phyloP scores from a whole-genome alignment of 345 rosid species.

The Populus davidiana region DNA sequence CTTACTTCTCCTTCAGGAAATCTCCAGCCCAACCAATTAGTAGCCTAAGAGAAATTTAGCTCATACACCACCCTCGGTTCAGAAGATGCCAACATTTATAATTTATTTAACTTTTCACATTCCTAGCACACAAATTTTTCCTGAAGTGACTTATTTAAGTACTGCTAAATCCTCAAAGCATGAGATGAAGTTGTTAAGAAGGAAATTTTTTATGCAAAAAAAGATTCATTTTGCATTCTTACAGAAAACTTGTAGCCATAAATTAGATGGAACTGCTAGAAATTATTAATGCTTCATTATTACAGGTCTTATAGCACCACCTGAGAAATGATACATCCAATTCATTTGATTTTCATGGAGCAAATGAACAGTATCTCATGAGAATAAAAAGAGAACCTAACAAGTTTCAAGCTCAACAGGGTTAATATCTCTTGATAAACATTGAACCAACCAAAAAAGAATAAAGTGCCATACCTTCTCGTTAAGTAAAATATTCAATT shows the following conservation, averaged over 20 bases:
- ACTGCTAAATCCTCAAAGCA: background rate
- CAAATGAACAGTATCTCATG: background rate
- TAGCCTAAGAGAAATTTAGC: too few species aligned
- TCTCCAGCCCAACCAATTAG: too few species aligned
- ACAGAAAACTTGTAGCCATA: background rate
- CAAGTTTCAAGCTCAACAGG: background rate
- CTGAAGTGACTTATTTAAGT: background rate
- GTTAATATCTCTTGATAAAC: background rate
- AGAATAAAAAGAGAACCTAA: background rate
- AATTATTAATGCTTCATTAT: too few species aligned
- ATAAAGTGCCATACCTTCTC: constrained; percentile 54
- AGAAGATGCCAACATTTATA: too few species aligned
- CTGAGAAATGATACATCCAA: background rate
- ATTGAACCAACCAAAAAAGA: background rate
- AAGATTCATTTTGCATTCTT: background rate
- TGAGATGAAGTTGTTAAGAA: background rate
- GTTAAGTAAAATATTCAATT: constrained; percentile 57
- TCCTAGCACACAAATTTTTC: too few species aligned
- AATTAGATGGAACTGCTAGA: background rate
- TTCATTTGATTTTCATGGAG: background rate
- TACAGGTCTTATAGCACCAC: background rate
- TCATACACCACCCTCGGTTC: too few species aligned
- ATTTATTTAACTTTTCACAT: too few species aligned
- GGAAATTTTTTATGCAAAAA: background rate
- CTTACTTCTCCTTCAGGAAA: too few species aligned